phyloP scores from a whole-genome alignment of 2,329 filamentous ascomycete genomes.

The Onygenales sp. region DNA sequence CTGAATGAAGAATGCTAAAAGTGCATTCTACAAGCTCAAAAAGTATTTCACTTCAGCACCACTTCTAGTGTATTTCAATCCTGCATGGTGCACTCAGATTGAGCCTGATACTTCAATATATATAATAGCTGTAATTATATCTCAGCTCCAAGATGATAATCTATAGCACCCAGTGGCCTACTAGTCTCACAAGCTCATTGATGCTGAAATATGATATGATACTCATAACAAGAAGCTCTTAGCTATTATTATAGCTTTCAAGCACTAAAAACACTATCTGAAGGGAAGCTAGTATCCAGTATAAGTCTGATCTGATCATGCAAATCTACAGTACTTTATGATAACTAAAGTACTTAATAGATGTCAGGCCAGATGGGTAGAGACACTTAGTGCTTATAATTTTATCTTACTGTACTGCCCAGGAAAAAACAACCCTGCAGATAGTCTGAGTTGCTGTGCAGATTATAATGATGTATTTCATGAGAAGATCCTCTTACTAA shows the following conservation, averaged over 20 bases:
- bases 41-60: slow-evolving; percentile 11
- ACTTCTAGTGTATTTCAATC: slow-evolving; percentile 14
- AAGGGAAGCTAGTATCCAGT: slow-evolving; percentile 9
- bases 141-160: slow-evolving; percentile 11
- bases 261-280: slow-evolving; percentile 16
- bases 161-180: slow-evolving; percentile 15
- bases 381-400: slow-evolving; percentile 2
- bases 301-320: slow-evolving; percentile 18
- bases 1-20: slow-evolving; percentile 8
- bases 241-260: slow-evolving; percentile 17
- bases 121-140: slow-evolving; percentile 9
- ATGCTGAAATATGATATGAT: slow-evolving; percentile 17
- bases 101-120: slow-evolving; percentile 18
- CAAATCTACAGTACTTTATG: slow-evolving; percentile 20
- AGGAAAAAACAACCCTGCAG: background rate
- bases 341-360: slow-evolving; percentile 3
- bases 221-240: slow-evolving; percentile 24
- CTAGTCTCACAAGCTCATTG: slow-evolving; percentile 16
- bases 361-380: slow-evolving; percentile 5
- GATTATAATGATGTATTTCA: background rate
- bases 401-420: background rate
- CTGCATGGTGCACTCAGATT: slow-evolving; percentile 8
- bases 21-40: slow-evolving; percentile 9
- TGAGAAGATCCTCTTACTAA: background rate
- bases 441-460: background rate